Percentiles rank a stretch among this genome's conserved stretches.
Conservation (phyloP, 306 rosid genomes). For the Trifolium repens region DNA sequence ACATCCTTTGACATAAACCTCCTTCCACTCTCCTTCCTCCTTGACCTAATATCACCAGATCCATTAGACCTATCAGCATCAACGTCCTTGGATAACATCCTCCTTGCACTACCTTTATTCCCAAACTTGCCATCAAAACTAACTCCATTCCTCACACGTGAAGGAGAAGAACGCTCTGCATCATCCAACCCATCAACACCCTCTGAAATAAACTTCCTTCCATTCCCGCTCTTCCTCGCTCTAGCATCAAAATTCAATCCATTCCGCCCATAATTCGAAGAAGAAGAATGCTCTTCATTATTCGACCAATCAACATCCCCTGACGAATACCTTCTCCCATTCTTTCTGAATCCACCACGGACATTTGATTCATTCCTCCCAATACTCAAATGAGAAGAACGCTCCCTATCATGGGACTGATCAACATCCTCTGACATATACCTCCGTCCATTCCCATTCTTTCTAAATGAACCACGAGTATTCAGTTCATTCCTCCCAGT, state of each 20-base stretch:
- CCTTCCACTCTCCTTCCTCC: slow-evolving; percentile 45
- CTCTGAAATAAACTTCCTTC: slow-evolving; percentile 18
- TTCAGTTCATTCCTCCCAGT: slow-evolving; percentile 32
- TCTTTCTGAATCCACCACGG: slow-evolving; percentile 41
- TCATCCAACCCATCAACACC: slow-evolving; percentile 31
- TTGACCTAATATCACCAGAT: slow-evolving; percentile 45
- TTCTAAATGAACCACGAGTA: slow-evolving; percentile 41
- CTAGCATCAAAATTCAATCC: slow-evolving; percentile 39
- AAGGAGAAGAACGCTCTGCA: slow-evolving; percentile 41
- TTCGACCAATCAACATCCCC: slow-evolving; percentile 32
- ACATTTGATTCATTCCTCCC: slow-evolving; percentile 35
- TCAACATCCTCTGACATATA: slow-evolving; percentile 27
- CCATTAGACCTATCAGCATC: slow-evolving; percentile 45
- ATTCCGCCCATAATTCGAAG: slow-evolving; percentile 28
- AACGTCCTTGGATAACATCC: slow-evolving; percentile 30
- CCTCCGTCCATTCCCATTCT: slow-evolving; percentile 46
- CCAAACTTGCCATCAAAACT: slow-evolving; percentile 43
- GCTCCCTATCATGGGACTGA: slow-evolving; percentile 22
- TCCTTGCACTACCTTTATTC: slow-evolving; percentile 49
- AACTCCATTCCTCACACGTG: slow-evolving; percentile 33
- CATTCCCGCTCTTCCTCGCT: slow-evolving; percentile 40
- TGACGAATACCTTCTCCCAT: slow-evolving; percentile 39
- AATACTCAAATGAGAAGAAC: slow-evolving; percentile 33
- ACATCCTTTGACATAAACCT: slow-evolving; percentile 44
- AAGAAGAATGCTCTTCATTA: slow-evolving; percentile 30